A percentile compares a stretch with the other conserved stretches of the same genome.
These are phyloP conservation scores for Pleurotus sapidus DNA, from an alignment of 768 basidiomycete species.

Conservation along the genomic window DNA sequence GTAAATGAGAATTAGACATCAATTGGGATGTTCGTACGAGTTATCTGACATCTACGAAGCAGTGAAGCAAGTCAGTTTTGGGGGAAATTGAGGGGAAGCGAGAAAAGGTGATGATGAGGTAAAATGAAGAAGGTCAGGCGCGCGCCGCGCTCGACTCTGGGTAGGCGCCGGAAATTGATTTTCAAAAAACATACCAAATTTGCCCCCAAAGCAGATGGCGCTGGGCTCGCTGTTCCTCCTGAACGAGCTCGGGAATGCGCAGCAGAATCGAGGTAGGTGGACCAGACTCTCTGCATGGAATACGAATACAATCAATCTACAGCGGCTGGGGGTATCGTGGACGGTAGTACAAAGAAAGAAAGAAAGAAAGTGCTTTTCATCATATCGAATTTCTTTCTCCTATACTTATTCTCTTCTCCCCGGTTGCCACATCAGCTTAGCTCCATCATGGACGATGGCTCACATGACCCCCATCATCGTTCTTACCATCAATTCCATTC, in stretches of 20 bases:
- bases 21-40: conserved; percentile 2
- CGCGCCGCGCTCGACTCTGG: too few relatives aligned
- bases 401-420: background rate
- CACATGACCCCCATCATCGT: background rate
- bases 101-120: background rate
- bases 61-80: background rate
- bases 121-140: too few relatives aligned
- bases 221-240: conserved; percentile 8
- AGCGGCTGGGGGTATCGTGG: background rate
- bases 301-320: too few relatives aligned
- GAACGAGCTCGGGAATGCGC: conserved; percentile 14
- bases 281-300: conserved; percentile 39
- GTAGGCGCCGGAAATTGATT: too few relatives aligned
- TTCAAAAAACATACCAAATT: background rate
- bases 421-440: conserved; percentile 9
- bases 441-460: background rate
- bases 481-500: too few relatives aligned
- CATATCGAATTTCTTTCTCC: background rate
- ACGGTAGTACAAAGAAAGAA: conserved; percentile 1
- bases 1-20: background rate
- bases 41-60: conserved; percentile 8
- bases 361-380: background rate
- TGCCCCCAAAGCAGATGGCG: conserved; percentile 8
- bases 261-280: conserved; percentile 32
- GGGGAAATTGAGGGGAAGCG: background rate